Conservation (phyloP, 495 filamentous ascomycete species). For the Trichoderma virens region DNA sequence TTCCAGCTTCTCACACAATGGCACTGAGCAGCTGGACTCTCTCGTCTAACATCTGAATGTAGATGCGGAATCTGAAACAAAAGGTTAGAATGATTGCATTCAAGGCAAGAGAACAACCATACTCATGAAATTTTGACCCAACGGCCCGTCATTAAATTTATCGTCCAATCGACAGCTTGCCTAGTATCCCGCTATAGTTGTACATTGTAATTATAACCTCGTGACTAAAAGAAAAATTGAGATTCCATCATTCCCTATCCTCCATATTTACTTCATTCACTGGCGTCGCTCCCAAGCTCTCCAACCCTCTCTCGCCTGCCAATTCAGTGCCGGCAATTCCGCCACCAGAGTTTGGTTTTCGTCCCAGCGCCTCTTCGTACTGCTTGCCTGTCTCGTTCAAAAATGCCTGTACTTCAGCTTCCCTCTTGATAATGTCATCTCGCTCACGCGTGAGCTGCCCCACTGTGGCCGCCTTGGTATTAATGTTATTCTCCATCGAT, state of each 20-base stretch:
- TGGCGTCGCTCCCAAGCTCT: slow-evolving; percentile 58
- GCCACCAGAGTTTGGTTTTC: background rate
- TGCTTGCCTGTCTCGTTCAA: slow-evolving; percentile 76
- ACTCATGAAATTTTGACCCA: too few species aligned
- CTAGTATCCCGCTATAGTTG: background rate
- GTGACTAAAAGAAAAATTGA: background rate
- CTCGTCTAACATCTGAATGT: too few species aligned
- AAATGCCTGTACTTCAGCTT: slow-evolving; percentile 73
- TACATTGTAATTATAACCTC: slow-evolving; percentile 10
- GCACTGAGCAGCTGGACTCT: too few species aligned
- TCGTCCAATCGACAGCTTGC: background rate
- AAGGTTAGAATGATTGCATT: too few species aligned
- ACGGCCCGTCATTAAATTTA: too few species aligned
- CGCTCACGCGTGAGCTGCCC: slow-evolving; percentile 42
- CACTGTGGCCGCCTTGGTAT: slow-evolving; percentile 47
- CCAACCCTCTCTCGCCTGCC: slow-evolving; percentile 42
- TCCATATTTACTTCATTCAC: slow-evolving; percentile 29
- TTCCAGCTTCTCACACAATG: too few species aligned
- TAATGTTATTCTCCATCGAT: slow-evolving; percentile 47
- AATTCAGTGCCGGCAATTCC: slow-evolving; percentile 14
- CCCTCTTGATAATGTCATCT: slow-evolving; percentile 57
- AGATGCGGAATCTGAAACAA: too few species aligned
- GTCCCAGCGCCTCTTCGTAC: slow-evolving; percentile 44
- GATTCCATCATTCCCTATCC: slow-evolving; percentile 10
- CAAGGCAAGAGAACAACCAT: too few species aligned